A percentile compares a stretch with the other conserved stretches of the same genome.
phyloP scores from a whole-genome alignment of 2,329 filamentous ascomycete genomes.

The Aspergillus persii region DNA sequence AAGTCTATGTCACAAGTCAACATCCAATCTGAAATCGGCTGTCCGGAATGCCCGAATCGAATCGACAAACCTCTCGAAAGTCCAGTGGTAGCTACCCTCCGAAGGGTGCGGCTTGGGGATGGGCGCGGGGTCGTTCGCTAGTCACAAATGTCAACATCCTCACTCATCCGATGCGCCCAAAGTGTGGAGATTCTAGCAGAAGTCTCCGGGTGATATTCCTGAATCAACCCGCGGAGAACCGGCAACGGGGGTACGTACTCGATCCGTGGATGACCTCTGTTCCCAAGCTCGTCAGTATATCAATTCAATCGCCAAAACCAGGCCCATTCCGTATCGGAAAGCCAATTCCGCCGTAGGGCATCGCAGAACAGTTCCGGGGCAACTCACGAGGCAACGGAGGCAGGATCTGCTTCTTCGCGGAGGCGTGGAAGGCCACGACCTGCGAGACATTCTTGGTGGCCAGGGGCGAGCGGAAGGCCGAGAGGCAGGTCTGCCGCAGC shows the following conservation, averaged over 20 bases:
- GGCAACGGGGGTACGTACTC: constrained; percentile 51
- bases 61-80: constrained; percentile 70
- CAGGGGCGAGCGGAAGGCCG: constrained; percentile 34
- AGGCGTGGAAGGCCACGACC: constrained; percentile 83
- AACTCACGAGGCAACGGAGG: constrained; percentile 80
- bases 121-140: constrained; percentile 82
- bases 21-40: neutral
- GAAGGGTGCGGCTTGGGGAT: constrained; percentile 69
- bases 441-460: constrained; percentile 46
- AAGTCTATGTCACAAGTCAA: constrained; percentile 50
- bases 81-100: constrained; percentile 98
- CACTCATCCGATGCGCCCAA: neutral
- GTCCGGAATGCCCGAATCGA: neutral
- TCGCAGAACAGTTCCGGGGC: neutral
- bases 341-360: neutral
- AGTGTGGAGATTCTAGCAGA: neutral
- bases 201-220: too few relatives aligned
- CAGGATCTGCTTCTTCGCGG: constrained; percentile 70
- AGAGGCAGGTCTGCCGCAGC: constrained; percentile 36
- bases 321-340: neutral
- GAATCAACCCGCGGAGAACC: neutral
- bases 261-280: constrained; percentile 72
- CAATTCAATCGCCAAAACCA: neutral
- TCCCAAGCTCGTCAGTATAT: constrained; percentile 44
- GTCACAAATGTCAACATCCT: constrained; percentile 15